Conservation (phyloP, 768 basidiomycete genomes). For the Amanita thiersii region DNA sequence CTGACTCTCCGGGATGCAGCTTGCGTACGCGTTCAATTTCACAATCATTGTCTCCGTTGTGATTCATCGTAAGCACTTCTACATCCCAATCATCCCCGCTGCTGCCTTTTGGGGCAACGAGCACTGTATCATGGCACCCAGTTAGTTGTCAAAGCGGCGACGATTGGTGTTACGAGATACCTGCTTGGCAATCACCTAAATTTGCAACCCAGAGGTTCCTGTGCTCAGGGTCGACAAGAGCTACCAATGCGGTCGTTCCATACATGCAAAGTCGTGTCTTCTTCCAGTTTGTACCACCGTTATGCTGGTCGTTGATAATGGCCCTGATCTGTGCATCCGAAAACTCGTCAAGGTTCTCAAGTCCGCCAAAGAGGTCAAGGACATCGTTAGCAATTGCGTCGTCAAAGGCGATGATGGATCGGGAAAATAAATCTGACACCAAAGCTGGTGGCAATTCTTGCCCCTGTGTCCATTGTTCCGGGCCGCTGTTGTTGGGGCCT, state of each 20-base stretch:
- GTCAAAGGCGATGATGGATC: constrained; percentile 54
- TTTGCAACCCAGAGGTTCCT: constrained; percentile 74
- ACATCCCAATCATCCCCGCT: constrained; percentile 45
- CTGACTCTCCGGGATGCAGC: constrained; percentile 65
- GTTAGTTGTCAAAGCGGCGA: too few species aligned
- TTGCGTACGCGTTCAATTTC: constrained; percentile 56
- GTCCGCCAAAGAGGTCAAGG: constrained; percentile 51
- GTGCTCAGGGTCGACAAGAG: constrained; percentile 62
- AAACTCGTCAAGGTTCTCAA: constrained; percentile 40
- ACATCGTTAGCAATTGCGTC: constrained; percentile 62
- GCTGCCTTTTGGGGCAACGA: constrained; percentile 38
- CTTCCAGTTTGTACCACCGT: constrained; percentile 51
- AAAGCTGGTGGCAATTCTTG: constrained; percentile 26
- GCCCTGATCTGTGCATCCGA: constrained; percentile 47
- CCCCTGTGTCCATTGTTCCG: constrained; percentile 25
- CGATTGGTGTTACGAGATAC: constrained; percentile 29
- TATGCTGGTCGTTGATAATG: constrained; percentile 57
- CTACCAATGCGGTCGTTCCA: constrained; percentile 69
- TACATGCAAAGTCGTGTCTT: constrained; percentile 70
- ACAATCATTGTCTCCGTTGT: constrained; percentile 61
- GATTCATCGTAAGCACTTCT: constrained; percentile 52
- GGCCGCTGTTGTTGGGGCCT: constrained; percentile 23
- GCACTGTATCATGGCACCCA: constrained; percentile 24
- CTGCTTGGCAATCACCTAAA: constrained; percentile 73
- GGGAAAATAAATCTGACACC: constrained; percentile 49